A percentile compares a stretch with the other conserved stretches of the same genome.
These are phyloP conservation scores for Powellomyces hirtus DNA, from an alignment of 192 early-diverging fungal species.

Conservation along the genomic window DNA sequence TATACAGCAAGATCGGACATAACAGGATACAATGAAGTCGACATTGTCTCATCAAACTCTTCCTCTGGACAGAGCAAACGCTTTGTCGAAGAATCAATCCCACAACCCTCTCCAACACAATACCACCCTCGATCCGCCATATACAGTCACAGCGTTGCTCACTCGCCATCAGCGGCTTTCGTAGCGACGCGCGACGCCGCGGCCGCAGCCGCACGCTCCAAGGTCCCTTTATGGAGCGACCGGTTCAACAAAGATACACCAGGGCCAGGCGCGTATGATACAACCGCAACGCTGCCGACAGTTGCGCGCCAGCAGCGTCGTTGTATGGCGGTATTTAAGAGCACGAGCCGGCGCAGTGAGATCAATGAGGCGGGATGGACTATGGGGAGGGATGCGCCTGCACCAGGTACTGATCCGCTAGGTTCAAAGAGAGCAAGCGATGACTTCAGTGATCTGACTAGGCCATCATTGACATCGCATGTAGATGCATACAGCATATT, in stretches of 20 bases:
- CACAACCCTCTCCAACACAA: slow-evolving; percentile 19
- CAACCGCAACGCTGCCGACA: neutral
- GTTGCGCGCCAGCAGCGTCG: neutral
- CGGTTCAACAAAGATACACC: slow-evolving; percentile 9
- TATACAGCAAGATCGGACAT: neutral
- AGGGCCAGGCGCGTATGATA: slow-evolving; percentile 20
- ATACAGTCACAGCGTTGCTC: slow-evolving; percentile 33
- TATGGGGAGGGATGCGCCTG: slow-evolving; percentile 39
- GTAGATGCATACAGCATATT: slow-evolving; percentile 31
- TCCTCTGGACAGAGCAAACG: neutral
- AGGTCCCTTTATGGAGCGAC: slow-evolving; percentile 19
- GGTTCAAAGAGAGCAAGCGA: neutral
- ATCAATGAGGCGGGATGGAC: slow-evolving; percentile 34
- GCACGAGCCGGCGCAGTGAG: slow-evolving; percentile 23
- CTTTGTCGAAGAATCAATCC: neutral
- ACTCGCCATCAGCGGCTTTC: slow-evolving; percentile 44
- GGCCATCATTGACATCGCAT: neutral
- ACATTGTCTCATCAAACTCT: neutral
- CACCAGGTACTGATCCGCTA: slow-evolving; percentile 41
- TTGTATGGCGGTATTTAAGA: slow-evolving; percentile 12
- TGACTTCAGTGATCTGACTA: no score
- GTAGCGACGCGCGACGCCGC: neutral
- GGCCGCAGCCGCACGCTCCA: neutral
- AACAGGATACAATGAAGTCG: neutral
- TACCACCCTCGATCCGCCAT: slow-evolving; percentile 33